Conservation (phyloP, 2,329 filamentous ascomycete genomes). For the Phyllosticta citrichinensis region DNA sequence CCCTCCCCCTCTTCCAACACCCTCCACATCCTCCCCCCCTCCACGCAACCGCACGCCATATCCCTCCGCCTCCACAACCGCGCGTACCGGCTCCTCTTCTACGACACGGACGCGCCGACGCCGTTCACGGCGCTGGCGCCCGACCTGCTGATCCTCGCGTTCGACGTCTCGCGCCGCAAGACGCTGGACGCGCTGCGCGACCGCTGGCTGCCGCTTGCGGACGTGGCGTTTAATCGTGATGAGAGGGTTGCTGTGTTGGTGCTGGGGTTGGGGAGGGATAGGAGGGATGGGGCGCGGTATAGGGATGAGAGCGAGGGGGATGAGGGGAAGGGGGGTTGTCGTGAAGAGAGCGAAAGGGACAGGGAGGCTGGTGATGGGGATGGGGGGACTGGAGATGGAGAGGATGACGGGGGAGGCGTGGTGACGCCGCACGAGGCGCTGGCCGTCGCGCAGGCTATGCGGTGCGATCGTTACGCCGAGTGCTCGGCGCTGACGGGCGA, state of each 20-base stretch:
- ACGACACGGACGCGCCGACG: constrained; percentile 47
- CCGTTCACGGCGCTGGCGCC: constrained; percentile 47
- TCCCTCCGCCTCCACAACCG: constrained; percentile 48
- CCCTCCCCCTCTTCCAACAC: constrained; percentile 23
- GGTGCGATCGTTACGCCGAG: constrained; percentile 53
- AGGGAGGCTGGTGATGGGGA: constrained; percentile 21
- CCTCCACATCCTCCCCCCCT: constrained; percentile 40
- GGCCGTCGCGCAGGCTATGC: constrained; percentile 46
- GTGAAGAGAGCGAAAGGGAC: constrained; percentile 21
- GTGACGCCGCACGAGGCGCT: constrained; percentile 43
- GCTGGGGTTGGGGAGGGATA: constrained; percentile 49
- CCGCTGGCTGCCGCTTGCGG: constrained; percentile 35
- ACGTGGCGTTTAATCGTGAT: constrained; percentile 43
- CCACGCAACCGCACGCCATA: constrained; percentile 50
- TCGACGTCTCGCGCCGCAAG: constrained; percentile 44
- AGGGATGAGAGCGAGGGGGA: constrained; percentile 19
- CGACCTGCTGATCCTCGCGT: constrained; percentile 48
- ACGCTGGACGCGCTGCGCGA: constrained; percentile 39
- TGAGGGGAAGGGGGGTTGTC: constrained; percentile 12
- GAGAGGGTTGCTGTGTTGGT: constrained; percentile 47
- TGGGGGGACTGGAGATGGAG: constrained; percentile 15
- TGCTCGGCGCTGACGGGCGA: constrained; percentile 53
- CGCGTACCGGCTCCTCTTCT: constrained; percentile 45
- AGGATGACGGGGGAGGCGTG: constrained; percentile 19
- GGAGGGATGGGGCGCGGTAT: constrained; percentile 32